Percentiles rank a stretch among this genome's conserved stretches.
phyloP scores from a whole-genome alignment of 1,284 basidiomycete species.

The Tilletia indica region DNA sequence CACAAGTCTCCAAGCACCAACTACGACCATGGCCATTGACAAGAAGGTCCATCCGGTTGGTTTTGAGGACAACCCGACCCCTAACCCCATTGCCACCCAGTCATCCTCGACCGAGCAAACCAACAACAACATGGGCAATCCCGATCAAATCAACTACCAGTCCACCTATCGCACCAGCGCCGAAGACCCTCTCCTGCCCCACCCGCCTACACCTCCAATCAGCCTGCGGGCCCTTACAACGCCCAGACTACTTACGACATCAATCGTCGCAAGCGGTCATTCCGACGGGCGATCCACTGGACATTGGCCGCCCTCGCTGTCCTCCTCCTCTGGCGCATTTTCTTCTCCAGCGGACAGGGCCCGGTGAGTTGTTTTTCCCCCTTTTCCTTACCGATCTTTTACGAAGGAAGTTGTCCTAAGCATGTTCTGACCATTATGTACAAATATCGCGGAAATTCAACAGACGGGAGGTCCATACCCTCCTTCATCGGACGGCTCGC shows the following conservation, averaged over 20 bases:
- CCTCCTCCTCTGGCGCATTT: conserved; percentile 6
- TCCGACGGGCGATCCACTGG: conserved; percentile 1
- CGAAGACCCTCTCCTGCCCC: neutral
- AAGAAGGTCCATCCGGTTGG: neutral
- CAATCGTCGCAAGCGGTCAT: conserved; percentile 3
- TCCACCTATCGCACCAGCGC: neutral
- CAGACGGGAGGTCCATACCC: conserved; percentile 11
- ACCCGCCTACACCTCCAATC: neutral
- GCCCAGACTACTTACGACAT: neutral
- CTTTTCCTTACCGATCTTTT: too few species aligned
- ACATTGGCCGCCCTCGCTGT: neutral
- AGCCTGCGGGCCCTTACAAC: neutral
- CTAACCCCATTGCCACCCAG: neutral
- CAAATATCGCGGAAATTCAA: too few species aligned
- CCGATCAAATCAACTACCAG: neutral
- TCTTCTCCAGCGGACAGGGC: neutral
- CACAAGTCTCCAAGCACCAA: neutral
- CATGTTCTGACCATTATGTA: too few species aligned
- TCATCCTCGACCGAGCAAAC: neutral
- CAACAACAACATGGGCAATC: conserved; percentile 1
- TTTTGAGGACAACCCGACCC: neutral
- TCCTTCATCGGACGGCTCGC: neutral
- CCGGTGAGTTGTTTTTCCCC: too few species aligned
- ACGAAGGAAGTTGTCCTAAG: too few species aligned
- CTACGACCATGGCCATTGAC: conserved; percentile 14